A percentile compares a stretch with the other conserved stretches of the same genome.
These are phyloP conservation scores for Fistulinella prunicolor DNA, from an alignment of 768 basidiomycete genomes.

Conservation along the genomic window DNA sequence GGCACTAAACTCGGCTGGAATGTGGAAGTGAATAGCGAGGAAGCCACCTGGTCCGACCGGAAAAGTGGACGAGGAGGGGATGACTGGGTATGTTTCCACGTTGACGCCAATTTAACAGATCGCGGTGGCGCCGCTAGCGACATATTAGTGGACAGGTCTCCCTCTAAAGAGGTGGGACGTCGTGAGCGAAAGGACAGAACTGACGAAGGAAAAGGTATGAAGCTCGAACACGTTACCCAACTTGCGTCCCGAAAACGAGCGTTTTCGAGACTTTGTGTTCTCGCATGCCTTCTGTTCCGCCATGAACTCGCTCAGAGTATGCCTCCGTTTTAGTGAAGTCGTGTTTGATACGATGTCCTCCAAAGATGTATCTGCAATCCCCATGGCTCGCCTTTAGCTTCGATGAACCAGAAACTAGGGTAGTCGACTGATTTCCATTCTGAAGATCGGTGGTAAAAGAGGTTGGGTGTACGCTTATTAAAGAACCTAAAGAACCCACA, in stretches of 20 bases:
- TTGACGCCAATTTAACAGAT: conserved; percentile 1
- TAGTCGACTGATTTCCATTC: background rate
- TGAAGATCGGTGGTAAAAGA: background rate
- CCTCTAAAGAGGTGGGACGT: background rate
- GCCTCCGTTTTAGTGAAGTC: conserved; percentile 42
- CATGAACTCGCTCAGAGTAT: conserved; percentile 67
- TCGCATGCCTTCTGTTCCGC: conserved; percentile 52
- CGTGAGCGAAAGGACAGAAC: background rate
- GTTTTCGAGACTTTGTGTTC: conserved; percentile 34
- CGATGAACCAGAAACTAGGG: background rate
- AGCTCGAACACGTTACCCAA: conserved; percentile 4
- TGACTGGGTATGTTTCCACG: conserved; percentile 10
- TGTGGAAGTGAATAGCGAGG: background rate
- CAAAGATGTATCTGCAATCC: background rate
- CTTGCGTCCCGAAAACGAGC: conserved; percentile 6
- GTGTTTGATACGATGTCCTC: conserved; percentile 2
- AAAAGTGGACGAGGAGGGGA: conserved; percentile 24
- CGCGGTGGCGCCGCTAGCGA: background rate
- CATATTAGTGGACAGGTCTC: background rate
- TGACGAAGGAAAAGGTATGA: background rate
- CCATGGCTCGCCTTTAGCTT: background rate
- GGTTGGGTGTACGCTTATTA: background rate
- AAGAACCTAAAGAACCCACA: background rate
- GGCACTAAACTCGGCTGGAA: background rate
- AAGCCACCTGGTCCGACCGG: conserved; percentile 2